Evolutionary conservation across 345 rosid species (phyloP).

Genomic region (Eucalyptus erythrocorys): DNA sequence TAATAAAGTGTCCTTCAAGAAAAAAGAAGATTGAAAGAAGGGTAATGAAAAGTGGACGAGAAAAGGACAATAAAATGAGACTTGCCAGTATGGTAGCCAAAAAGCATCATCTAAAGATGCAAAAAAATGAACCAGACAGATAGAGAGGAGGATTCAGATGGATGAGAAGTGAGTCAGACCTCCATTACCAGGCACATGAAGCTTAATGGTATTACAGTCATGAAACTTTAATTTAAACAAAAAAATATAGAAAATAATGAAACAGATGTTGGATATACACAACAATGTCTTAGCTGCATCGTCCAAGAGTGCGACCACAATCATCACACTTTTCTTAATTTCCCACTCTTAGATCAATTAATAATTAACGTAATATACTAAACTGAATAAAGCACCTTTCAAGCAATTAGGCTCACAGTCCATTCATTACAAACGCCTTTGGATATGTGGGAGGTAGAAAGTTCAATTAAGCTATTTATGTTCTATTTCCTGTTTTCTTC

Average conservation of each 20-base stretch:
- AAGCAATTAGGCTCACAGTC: not conserved
- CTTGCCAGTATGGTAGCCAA: not conserved
- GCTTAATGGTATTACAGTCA: not conserved
- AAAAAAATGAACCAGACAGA: not conserved
- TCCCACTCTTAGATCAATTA: not conserved
- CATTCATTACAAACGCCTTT: not conserved
- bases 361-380: not conserved
- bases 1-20: not conserved
- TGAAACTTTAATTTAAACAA: not conserved
- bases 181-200: not conserved
- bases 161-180: not conserved
- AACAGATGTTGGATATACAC: not conserved
- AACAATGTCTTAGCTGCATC: not conserved
- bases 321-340: not conserved
- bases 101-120: not conserved
- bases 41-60: not conserved
- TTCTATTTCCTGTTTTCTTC: not conserved
- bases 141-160: not conserved
- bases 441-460: not conserved
- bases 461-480: not conserved
- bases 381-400: not conserved
- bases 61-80: not conserved
- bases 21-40: not conserved
- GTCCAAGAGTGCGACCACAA: not conserved
- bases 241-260: not conserved